Base-by-base conservation (phyloP, 345 rosid species). In the Eutrema heterophyllum region DNA sequence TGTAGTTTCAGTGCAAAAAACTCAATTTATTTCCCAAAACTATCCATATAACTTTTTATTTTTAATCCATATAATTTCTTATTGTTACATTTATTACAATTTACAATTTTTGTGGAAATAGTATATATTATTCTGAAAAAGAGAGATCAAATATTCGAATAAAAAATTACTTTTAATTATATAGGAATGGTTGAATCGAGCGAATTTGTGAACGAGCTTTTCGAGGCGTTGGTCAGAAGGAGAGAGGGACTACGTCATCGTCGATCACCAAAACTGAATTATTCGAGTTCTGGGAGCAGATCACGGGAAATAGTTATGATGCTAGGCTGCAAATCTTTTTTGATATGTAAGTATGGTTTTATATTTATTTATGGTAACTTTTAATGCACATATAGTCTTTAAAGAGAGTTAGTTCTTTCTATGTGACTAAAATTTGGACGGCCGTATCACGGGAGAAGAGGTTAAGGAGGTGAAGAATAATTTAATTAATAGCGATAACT, bases 181-280 rank as follows among this genome's bases (percentile, higher is more conserved):
- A 54, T 78, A 92, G 97, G 96, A 33, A 92, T 92, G 90, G 86
- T 73, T 10, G 97, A 89, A 53, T 91, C 96, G 3, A 79, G 78
- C 11, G 93, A 85, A 57, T 92, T 92, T 78, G 92, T 90, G 0
- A 56, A 79, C 1, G 89, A 82, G 55, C 64, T 92, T 33, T 92
- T 84, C 36, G 90, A 88, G 18, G 86, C 93, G 13, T 79, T 92
- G 81, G 88, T 91, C 4, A 85, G 90, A 0, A 79, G 90, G 64
- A 83, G 64, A 83, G 81, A 74, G 88, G 88, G 24, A 84, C 84
- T 53, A 67, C 27, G 63, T 40, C 44, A 40, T 40, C 77, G 9
- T 78, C 79, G 5, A 84, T 92, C 64, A 83, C 58, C 72, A 92
- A 92, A 71, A 72, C 71, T 21, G 79, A 82, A 75, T 63, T 92